Base-by-base conservation (phyloP, 106 monocot species). In the Alisma plantagoaquatica region DNA sequence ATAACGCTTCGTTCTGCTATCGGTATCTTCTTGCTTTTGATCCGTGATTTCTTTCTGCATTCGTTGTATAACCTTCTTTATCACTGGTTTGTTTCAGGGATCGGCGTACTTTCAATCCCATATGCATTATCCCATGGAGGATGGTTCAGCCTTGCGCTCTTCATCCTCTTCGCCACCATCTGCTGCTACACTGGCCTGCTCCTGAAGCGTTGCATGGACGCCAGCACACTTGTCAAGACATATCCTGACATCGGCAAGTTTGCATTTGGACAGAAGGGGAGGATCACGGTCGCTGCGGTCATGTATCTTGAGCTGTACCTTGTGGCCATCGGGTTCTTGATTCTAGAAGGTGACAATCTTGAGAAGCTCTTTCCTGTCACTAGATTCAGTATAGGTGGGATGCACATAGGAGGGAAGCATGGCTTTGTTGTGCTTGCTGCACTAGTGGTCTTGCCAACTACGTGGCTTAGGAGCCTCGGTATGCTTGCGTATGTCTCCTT, bases 231-330 rank as follows among this genome's bases (percentile, higher is more conserved):
- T 0, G 63, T 93, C 1, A 77, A 71, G 50, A 93, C 72, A 26
- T 93, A 93, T 53, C 93, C 93, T 0, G 93, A 87, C 52, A 73
- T 93, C 3, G 93, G 93, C 0, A 83, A 83, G 63, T 53, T 80
- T 11, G 93, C 93, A 9, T 93, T 93, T 22, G 87, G 87, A 9
- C 33, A 24, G 10, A 77, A 75, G 43, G 93, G 92, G 2, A 76
- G 69, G 31, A 52, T 83, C 44, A 4, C 59, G 27, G 64, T 93
- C 0, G 63, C 80, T n/a, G 31, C 68, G 16, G 66, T 83, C 74
- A 72, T 93, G 83, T 93, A 93, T 64, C 70, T 87, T 0, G 92
- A 93, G 72, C 59, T 93, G 28, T 87, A 80, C 25, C 69, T 93
- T 0, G 92, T 77, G 0, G 70, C 87, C 0, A 58, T 80, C 18